Evolutionary conservation across 1,139 yeast species (phyloP).

Genomic region (Geotrichum europaeum): DNA sequence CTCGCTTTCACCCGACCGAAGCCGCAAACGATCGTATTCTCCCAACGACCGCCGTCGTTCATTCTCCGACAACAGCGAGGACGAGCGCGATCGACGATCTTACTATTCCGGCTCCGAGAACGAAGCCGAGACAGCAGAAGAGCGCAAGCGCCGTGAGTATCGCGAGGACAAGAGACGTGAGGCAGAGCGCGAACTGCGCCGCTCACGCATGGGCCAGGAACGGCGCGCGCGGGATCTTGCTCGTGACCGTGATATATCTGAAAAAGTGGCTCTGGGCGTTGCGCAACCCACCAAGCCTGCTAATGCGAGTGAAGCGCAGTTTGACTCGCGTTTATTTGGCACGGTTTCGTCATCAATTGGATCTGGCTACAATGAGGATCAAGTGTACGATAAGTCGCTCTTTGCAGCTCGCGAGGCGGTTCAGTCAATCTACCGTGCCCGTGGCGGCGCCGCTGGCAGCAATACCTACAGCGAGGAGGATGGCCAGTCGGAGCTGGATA

Average conservation of each 20-base stretch:
- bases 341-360: slow-evolving; percentile 39
- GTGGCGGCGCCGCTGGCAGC: slow-evolving; percentile 23
- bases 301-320: slow-evolving; percentile 37
- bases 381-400: slow-evolving; percentile 51
- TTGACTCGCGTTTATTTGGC: slow-evolving; percentile 51
- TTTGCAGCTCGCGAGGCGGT: slow-evolving; percentile 49
- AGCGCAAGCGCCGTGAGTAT: slow-evolving; percentile 37
- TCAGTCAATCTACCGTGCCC: slow-evolving; percentile 42
- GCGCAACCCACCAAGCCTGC: slow-evolving; percentile 34
- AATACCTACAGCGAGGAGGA: slow-evolving; percentile 19
- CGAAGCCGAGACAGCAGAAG: slow-evolving; percentile 22
- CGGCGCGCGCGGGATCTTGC: slow-evolving; percentile 42
- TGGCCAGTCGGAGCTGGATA: slow-evolving; percentile 32
- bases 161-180: slow-evolving; percentile 43
- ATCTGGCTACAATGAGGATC: slow-evolving; percentile 42
- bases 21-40: not conserved
- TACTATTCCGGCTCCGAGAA: slow-evolving; percentile 1
- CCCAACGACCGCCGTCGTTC: not conserved
- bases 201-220: slow-evolving; percentile 44
- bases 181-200: slow-evolving; percentile 43
- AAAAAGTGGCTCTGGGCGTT: slow-evolving; percentile 48
- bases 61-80: not conserved
- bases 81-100: not conserved
- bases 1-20: slow-evolving; percentile 8
- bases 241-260: slow-evolving; percentile 47